Base-by-base conservation (phyloP, 345 rosid species). In the Eucalyptus brandiana region DNA sequence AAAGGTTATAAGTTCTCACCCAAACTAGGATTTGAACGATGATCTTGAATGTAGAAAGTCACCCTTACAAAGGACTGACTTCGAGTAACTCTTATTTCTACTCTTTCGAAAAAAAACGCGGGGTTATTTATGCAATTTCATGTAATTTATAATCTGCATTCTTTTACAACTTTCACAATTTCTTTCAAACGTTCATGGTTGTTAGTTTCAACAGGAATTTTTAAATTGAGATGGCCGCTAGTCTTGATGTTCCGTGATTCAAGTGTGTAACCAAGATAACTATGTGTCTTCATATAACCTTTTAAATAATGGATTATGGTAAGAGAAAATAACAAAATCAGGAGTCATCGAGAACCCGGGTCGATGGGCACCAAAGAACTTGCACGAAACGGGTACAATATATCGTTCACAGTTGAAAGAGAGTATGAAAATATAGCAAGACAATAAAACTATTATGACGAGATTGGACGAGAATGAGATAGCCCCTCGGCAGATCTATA, bases 51-150 rank as follows among this genome's bases (percentile, higher is more conserved):
- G 67, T 26, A 60, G 67, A 28, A 60, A 60, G 67, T 60, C 15
- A 28, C n/a, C 67, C 7, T 62, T 6, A 13, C 0, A 0, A 13
- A 62, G 8, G 32, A 62, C 18, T 30, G 34, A 13, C 32, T 30
- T 62, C 4, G 32, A 60, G 30, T 6, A 62, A 60, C 17, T 60
- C 67, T 65, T n/a, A 15, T 65, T n/a, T 65, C 76, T 16, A n/a
- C 21, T 65, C 37, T 65, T 16, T 65, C 15, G 5, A 49, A 49
- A 62, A 28, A 28, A 7, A 8, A 60, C 6, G 4, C 5, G 6
- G 37, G 10, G 76, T 65, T n/a, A 65, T 65, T 16, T 15, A n/a
- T 65, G 19, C 4, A 65, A 53, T 19, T 53, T 53, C 26, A 53
- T 53, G 58, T 53, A 21, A 19, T 53, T 53, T 53, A 53, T 21